Percentiles rank a stretch among this genome's conserved stretches.
Conservation (phyloP, 495 filamentous ascomycete genomes). For the Lineolata rhizophorae region DNA sequence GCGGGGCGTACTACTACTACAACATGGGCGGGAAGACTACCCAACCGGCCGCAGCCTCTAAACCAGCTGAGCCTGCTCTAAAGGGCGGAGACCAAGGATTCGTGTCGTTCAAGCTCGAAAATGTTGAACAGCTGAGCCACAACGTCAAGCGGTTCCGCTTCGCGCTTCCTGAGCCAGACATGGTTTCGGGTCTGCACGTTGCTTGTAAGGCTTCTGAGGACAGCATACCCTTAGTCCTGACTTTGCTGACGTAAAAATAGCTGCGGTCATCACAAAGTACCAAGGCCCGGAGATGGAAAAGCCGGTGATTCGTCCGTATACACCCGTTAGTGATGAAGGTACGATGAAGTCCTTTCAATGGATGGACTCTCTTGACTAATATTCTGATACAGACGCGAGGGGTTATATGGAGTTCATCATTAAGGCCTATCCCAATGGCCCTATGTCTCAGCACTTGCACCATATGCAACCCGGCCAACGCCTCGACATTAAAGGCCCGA, state of each 20-base stretch:
- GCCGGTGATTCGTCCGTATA: conserved; percentile 75
- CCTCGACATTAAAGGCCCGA: conserved; percentile 80
- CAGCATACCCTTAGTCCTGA: background rate
- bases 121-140: conserved; percentile 56
- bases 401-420: conserved; percentile 78
- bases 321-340: conserved; percentile 73
- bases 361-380: too few relatives aligned
- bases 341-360: conserved; percentile 17
- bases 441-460: conserved; percentile 81
- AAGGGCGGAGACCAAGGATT: conserved; percentile 76
- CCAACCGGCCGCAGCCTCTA: conserved; percentile 3
- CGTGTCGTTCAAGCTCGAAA: conserved; percentile 54
- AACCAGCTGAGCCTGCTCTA: conserved; percentile 33
- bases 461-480: conserved; percentile 55
- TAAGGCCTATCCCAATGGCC: conserved; percentile 73
- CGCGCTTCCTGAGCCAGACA: conserved; percentile 58
- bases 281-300: conserved; percentile 59
- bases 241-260: conserved; percentile 15
- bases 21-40: conserved; percentile 4
- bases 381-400: conserved; percentile 35
- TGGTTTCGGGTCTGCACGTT: conserved; percentile 57
- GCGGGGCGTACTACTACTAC: conserved; percentile 13
- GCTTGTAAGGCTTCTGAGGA: conserved; percentile 31
- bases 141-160: conserved; percentile 83
- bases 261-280: conserved; percentile 72